Evolutionary conservation across 106 monocot species (phyloP).

Genomic region (Narthecium ossifragum): DNA sequence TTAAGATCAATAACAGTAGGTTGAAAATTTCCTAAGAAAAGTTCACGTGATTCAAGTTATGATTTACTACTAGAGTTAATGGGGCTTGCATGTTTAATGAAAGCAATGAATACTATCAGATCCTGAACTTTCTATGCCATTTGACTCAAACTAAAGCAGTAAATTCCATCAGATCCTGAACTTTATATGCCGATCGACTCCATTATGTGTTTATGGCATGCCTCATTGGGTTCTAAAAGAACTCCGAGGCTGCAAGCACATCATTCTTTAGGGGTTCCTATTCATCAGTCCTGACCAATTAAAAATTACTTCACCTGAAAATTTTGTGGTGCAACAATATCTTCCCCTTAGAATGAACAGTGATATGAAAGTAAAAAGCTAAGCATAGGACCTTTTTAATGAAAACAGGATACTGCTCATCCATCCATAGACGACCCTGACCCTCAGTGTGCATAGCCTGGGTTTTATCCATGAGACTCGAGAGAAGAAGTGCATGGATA

Average conservation of each 20-base stretch:
- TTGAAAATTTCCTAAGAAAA: too few species aligned
- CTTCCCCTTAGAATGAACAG: not conserved
- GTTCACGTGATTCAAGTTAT: too few species aligned
- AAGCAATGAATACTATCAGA: too few species aligned
- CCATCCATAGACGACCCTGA: slow-evolving; percentile 62
- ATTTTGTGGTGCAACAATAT: not conserved
- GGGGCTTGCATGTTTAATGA: too few species aligned
- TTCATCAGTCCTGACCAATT: not conserved
- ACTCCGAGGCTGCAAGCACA: not conserved
- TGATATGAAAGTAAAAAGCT: not conserved
- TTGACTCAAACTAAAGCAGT: too few species aligned
- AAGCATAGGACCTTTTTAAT: slow-evolving; percentile 48
- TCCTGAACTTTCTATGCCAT: too few species aligned
- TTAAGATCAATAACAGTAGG: not conserved
- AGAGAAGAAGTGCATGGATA: slow-evolving; percentile 62
- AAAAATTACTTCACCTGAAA: not conserved
- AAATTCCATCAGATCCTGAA: too few species aligned
- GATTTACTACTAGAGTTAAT: too few species aligned
- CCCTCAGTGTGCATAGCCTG: slow-evolving; percentile 48
- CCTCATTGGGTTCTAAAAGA: not conserved
- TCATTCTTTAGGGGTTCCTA: too few species aligned
- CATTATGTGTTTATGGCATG: not conserved
- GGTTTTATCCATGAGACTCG: slow-evolving; percentile 27
- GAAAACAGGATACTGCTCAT: slow-evolving; percentile 49
- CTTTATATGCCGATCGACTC: too few species aligned